Conservation (phyloP, 164 flowering plant genomes). For the Hamamelis virginiana region DNA sequence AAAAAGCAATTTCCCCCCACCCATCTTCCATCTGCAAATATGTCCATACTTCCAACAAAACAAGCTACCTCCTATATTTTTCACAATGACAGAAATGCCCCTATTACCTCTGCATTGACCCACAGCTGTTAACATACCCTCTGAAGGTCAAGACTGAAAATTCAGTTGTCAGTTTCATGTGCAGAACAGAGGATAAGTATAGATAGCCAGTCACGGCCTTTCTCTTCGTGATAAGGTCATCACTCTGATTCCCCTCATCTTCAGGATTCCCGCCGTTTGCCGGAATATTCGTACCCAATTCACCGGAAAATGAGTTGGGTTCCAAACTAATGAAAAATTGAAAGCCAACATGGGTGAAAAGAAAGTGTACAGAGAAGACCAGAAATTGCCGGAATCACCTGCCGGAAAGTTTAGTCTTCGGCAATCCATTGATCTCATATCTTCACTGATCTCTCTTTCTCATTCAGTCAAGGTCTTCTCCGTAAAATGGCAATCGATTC, state of each 20-base stretch:
- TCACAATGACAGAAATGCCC: constrained; percentile 15
- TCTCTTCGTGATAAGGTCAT: constrained; percentile 5
- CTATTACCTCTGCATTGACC: neutral
- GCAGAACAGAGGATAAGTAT: constrained; percentile 14
- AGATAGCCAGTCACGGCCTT: constrained; percentile 5
- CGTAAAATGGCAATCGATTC: constrained; percentile 66
- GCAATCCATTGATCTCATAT: constrained; percentile 36
- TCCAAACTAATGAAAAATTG: constrained; percentile 12
- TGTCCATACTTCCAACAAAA: constrained; percentile 6
- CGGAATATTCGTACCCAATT: constrained; percentile 2
- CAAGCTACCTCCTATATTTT: neutral
- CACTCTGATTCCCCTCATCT: neutral
- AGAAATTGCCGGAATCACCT: constrained; percentile 5
- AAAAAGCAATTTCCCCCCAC: too few relatives aligned
- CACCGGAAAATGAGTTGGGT: constrained; percentile 22
- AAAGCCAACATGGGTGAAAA: constrained; percentile 46
- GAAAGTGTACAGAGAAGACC: constrained; percentile 5
- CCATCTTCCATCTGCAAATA: neutral
- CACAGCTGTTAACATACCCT: neutral
- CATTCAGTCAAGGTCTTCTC: constrained; percentile 56
- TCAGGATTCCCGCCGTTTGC: constrained; percentile 9
- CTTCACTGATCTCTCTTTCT: constrained; percentile 56
- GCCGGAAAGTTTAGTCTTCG: constrained; percentile 27
- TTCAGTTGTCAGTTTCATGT: constrained; percentile 13
- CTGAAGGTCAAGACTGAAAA: constrained; percentile 26